A percentile compares a stretch with the other conserved stretches of the same genome.
These are phyloP conservation scores for Epichloe aotearoae DNA, from an alignment of 2,329 filamentous ascomycete genomes.

Conservation along the genomic window DNA sequence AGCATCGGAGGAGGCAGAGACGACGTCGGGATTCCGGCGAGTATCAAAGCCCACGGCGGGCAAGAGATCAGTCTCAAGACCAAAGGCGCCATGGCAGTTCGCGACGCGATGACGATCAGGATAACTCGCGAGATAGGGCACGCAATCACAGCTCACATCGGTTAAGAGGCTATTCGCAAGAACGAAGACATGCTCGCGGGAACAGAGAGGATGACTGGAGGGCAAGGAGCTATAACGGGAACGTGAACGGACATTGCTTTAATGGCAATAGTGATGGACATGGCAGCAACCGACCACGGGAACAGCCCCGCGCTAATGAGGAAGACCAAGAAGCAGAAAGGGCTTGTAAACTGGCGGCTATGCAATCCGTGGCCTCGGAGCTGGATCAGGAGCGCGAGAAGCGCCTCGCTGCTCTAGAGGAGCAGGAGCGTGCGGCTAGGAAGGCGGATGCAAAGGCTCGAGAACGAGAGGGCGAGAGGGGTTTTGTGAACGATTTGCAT, in stretches of 20 bases:
- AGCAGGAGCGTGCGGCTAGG: slow-evolving; percentile 48
- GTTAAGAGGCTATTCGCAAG: not conserved
- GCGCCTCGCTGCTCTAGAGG: slow-evolving; percentile 52
- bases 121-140: not conserved
- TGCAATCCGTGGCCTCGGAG: slow-evolving; percentile 57
- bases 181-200: slow-evolving; percentile 8
- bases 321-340: slow-evolving; percentile 38
- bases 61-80: slow-evolving; percentile 10
- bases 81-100: slow-evolving; percentile 6
- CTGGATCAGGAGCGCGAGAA: slow-evolving; percentile 58
- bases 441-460: slow-evolving; percentile 55
- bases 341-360: slow-evolving; percentile 56
- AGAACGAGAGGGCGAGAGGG: slow-evolving; percentile 47
- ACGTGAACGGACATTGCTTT: too few relatives aligned
- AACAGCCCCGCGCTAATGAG: not conserved
- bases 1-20: slow-evolving; percentile 7
- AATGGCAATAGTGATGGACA: slow-evolving; percentile 4
- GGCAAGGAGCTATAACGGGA: not conserved
- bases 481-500: slow-evolving; percentile 52
- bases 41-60: slow-evolving; percentile 11
- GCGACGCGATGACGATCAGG: not conserved
- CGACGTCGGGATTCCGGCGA: slow-evolving; percentile 12
- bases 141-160: not conserved
- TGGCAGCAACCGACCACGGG: slow-evolving; percentile 1
- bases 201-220: not conserved